A percentile compares a stretch with the other conserved stretches of the same genome.
Evolutionary conservation across 163 green algal species (phyloP).

Genomic region (Scenedesmus sp.): DNA sequence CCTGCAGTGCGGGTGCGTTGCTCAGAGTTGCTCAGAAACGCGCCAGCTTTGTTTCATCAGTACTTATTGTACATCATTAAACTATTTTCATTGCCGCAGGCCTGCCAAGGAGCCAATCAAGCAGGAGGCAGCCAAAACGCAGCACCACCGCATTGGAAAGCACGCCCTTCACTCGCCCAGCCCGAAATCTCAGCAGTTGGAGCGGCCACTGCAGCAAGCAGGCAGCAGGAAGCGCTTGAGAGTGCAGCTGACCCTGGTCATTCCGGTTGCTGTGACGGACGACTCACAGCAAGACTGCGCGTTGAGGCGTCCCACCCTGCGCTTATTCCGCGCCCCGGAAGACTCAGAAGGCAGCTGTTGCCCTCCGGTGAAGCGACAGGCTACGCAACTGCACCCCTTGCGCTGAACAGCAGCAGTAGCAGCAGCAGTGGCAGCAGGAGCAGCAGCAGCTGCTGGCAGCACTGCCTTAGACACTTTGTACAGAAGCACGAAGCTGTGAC

Average conservation of each 20-base stretch:
- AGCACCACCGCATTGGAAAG: conserved; percentile 11
- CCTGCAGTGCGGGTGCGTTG: conserved; percentile 33
- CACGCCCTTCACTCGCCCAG: background rate
- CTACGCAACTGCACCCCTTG: background rate
- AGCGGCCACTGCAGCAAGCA: background rate
- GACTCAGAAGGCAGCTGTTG: background rate
- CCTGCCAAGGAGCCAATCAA: background rate
- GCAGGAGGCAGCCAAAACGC: conserved; percentile 1
- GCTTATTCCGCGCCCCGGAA: background rate
- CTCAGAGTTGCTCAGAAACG: no score
- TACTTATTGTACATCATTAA: background rate
- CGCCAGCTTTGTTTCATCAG: background rate
- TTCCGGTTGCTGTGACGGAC: conserved; percentile 19
- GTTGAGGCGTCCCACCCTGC: background rate
- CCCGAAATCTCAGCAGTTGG: background rate
- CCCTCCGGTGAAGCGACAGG: conserved; percentile 4
- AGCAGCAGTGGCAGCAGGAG: background rate
- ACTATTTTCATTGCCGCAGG: background rate
- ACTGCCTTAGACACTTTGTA: background rate
- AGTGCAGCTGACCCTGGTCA: conserved; percentile 16
- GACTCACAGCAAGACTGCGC: background rate
- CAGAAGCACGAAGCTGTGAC: background rate
- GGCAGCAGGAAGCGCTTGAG: conserved; percentile 23
- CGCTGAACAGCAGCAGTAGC: conserved; percentile 8
- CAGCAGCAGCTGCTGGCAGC: background rate